These are phyloP conservation scores for Pseudogymnoascus sp. DNA, from an alignment of 2,329 filamentous ascomycete genomes.

Conservation along the genomic window DNA sequence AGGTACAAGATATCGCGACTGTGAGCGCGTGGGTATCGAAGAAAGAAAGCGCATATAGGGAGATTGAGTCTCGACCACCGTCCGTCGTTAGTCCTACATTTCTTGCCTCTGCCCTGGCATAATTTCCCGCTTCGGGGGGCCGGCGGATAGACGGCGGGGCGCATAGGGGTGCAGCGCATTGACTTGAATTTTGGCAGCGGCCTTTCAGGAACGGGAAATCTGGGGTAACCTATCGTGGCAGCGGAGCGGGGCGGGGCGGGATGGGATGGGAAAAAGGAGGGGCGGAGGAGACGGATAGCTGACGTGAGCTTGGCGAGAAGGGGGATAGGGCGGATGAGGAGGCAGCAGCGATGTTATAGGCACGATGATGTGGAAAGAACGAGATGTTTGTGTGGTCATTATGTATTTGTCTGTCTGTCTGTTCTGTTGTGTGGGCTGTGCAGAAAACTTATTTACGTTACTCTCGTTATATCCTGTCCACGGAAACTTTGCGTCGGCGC, in stretches of 20 bases:
- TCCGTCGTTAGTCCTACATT: not conserved
- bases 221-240: not conserved
- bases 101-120: not conserved
- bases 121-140: slow-evolving; percentile 1
- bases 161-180: not conserved
- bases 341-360: not conserved
- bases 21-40: not conserved
- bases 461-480: slow-evolving; percentile 4
- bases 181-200: not conserved
- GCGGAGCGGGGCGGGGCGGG: not conserved
- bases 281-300: not conserved
- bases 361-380: not conserved
- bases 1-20: not conserved
- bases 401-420: slow-evolving; percentile 6
- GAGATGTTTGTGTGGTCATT: not conserved
- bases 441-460: slow-evolving; percentile 7
- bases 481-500: not conserved
- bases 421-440: not conserved
- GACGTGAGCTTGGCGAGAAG: not conserved
- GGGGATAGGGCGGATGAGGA: not conserved
- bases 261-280: not conserved
- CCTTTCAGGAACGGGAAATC: slow-evolving; percentile 6
- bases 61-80: not conserved
- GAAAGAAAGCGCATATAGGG: not conserved
- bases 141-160: not conserved